Base-by-base conservation (phyloP, 1,284 basidiomycete genomes). In the Irpex sp. region DNA sequence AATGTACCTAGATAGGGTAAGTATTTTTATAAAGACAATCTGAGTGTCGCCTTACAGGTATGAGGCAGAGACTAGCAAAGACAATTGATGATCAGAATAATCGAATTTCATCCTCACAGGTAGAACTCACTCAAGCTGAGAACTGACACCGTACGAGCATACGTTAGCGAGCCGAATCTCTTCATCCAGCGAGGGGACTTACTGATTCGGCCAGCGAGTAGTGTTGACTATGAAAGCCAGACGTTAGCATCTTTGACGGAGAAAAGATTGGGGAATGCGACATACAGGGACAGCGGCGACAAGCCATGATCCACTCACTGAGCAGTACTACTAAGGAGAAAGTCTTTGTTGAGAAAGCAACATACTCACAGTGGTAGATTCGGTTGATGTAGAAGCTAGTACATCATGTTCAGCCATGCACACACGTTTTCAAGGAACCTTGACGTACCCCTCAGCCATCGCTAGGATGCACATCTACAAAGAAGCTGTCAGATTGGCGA, bases 321-420 rank as follows among this genome's bases (percentile, higher is more conserved):
- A 19, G 19, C 49, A 50, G 17, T 2, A 26, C 9, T 11, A 33
- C 11, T 55, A 13, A 55, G 53, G 11, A 1, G 11, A 8, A 55
- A 9, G 26, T 26, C 26, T 9, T 35, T 21, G n/a, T 2, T 3
- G n/a, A 33, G 21, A 33, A 11, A 21, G 11, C 11, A 33, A 26
- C 53, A 55, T 33, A 35, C 53, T 26, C 11, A 55, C 53, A 35
- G 7, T 21, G 33, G 26, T 33, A 61, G 39, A 61, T 61, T 21
- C 60, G 60, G 55, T 56, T 46, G 5, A 61, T 61, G n/a, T 61
- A 61, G 54, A 61, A 61, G 5, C 60, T 61, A 19, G 8, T 1
- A n/a, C 5, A 39, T 17, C 33, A 26, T 26, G 21, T 26, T 37
- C 15, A 39, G 11, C 39, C 11, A 11, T 11, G n/a, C 33, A 19